Base-by-base conservation (phyloP, 768 basidiomycete genomes). In the Leucocoprinus leucothites region DNA sequence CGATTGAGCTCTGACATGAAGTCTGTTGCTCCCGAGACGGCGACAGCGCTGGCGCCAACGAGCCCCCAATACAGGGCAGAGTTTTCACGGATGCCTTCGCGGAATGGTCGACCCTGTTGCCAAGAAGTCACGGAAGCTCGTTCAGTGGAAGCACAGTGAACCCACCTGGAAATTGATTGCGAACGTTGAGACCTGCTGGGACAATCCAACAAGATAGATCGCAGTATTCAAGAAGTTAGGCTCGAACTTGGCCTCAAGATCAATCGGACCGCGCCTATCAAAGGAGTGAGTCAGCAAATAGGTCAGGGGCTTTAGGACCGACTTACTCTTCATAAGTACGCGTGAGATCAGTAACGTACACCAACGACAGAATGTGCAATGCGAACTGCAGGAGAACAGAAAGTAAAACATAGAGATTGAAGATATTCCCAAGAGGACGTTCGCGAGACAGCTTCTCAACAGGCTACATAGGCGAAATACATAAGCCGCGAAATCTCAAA, bases 151-250 rank as follows among this genome's bases (percentile, higher is more conserved):
- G n/a, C 8, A 38, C 9, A 18, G 13, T 26, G 25, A 14, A 60
- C 68, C 28, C 61, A 84, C 86, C 76, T 94, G 93, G 82, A 95
- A 99, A 75, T 99, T 99, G 74, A 98, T 94, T 3, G 94, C 87
- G 65, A 99, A 98, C 0, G 97, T 98, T 6, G 96, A 98, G 1
- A 99, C 96, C 69, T 99, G 97, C 68, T 99, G 96, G 1, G 92
- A 95, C 35, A 98, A 80, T 51, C 95, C 89, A 49, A 99, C 79
- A 25, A 98, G 84, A 73, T 95, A 99, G 64, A 99, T 96, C 38
- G 94, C 93, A 2, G 95, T 96, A 76, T 98, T 99, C 56, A 99
- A 77, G 45, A 99, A 74, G 60, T 86, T 91, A 0, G 97, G 96
- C 67, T 94, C 92, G 63, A 97, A 99, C 67, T 97, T 95, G 51